Conservation (phyloP, 2,329 filamentous ascomycete species). For the Cladosporium sp. region DNA sequence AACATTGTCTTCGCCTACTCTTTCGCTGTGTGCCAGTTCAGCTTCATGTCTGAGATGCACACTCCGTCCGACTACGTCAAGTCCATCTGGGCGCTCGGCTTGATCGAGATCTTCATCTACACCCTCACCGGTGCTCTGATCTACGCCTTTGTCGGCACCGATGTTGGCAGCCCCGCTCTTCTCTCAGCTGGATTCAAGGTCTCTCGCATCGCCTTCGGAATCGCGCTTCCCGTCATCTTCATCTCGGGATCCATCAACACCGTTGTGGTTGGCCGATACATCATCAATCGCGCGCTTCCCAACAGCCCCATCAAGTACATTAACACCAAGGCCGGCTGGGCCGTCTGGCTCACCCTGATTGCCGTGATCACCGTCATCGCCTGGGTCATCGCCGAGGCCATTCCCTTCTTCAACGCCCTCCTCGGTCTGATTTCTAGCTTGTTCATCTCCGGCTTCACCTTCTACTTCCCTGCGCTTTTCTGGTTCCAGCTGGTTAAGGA, state of each 20-base stretch:
- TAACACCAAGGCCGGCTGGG: conserved; percentile 41
- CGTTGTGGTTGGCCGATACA: conserved; percentile 46
- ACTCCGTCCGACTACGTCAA: conserved; percentile 61
- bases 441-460: conserved; percentile 63
- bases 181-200: conserved; percentile 55
- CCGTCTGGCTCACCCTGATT: conserved; percentile 59
- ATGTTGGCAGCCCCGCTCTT: conserved; percentile 62
- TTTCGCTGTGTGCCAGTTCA: conserved; percentile 59
- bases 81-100: conserved; percentile 53
- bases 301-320: conserved; percentile 48
- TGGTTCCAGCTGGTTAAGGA: conserved; percentile 44
- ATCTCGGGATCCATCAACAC: conserved; percentile 70
- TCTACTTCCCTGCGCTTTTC: conserved; percentile 36
- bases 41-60: conserved; percentile 63
- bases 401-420: conserved; percentile 67
- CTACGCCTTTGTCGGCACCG: conserved; percentile 61
- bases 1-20: conserved; percentile 68
- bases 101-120: conserved; percentile 62
- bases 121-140: conserved; percentile 63
- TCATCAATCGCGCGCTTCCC: conserved; percentile 61
- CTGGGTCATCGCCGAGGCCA: conserved; percentile 67
- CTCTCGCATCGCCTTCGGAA: conserved; percentile 63
- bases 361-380: conserved; percentile 56
- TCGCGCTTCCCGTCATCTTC: conserved; percentile 69
- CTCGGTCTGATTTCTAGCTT: conserved; percentile 62